Conservation (phyloP, 2,329 filamentous ascomycete species). For the Pezicula carpinea region DNA sequence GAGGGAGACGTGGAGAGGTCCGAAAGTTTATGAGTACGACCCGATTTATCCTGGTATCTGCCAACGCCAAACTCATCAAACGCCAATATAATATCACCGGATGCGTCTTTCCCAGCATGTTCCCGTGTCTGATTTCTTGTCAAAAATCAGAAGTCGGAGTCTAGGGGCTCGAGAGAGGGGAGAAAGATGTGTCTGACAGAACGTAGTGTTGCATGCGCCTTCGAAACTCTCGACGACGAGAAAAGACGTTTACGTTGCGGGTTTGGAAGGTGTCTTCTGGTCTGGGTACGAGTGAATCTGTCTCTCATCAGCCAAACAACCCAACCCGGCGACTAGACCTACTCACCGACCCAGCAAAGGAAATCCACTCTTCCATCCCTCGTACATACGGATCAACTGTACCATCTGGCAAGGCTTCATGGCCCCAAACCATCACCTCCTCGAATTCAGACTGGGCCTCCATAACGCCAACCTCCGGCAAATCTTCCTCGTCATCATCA, state of each 20-base stretch:
- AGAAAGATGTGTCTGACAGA: too few species aligned
- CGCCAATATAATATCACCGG: background rate
- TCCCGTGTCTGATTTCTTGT: too few species aligned
- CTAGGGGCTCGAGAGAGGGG: too few species aligned
- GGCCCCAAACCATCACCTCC: conserved; percentile 76
- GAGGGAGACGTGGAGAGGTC: background rate
- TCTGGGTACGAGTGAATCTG: conserved; percentile 13
- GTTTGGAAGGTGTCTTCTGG: conserved; percentile 2
- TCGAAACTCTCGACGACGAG: too few species aligned
- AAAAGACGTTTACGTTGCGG: background rate
- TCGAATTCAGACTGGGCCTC: conserved; percentile 66
- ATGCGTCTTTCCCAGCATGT: background rate
- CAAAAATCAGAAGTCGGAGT: too few species aligned
- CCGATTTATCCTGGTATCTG: conserved; percentile 6
- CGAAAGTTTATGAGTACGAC: background rate
- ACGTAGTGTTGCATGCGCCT: too few species aligned
- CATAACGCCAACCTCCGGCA: conserved; percentile 50
- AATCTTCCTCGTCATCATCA: conserved; percentile 43
- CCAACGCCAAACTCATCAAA: conserved; percentile 6
- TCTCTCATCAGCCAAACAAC: conserved; percentile 2
- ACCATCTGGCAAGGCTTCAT: conserved; percentile 62
- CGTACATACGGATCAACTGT: conserved; percentile 66
- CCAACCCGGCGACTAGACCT: background rate
- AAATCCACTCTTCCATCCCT: conserved; percentile 76
- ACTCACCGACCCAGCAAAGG: conserved; percentile 61